Evolutionary conservation across 1,284 basidiomycete genomes (phyloP).

Genomic region (Cryptococcus sp.): DNA sequence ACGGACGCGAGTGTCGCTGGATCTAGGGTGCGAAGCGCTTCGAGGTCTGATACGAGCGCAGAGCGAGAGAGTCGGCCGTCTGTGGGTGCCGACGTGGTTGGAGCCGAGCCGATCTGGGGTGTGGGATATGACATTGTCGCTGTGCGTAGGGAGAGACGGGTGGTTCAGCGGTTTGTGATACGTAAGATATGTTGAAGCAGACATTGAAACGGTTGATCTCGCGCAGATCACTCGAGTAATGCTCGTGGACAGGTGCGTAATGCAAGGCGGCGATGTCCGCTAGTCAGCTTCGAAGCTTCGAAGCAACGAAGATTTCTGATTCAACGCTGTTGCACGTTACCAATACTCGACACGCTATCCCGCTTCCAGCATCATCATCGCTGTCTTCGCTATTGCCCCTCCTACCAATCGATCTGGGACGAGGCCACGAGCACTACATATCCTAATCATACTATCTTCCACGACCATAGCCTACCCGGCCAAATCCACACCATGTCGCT

Average conservation of each 20-base stretch:
- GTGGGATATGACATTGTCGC: background rate
- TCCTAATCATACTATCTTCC: background rate
- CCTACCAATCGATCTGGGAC: background rate
- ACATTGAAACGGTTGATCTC: background rate
- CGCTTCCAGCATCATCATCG: too few species aligned
- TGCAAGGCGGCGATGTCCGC: too few species aligned
- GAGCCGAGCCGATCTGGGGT: background rate
- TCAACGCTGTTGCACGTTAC: too few species aligned
- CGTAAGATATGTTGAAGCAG: background rate
- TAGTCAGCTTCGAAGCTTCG: too few species aligned
- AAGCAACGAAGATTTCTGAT: too few species aligned
- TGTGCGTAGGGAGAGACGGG: background rate
- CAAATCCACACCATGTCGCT: conserved; percentile 32
- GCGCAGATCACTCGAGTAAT: too few species aligned
- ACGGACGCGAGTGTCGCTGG: background rate
- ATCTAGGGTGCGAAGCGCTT: conserved; percentile 2
- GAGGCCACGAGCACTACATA: background rate
- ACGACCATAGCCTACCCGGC: background rate
- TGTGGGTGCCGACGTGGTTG: background rate
- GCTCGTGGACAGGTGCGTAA: too few species aligned
- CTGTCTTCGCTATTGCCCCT: background rate
- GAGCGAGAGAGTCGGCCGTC: background rate
- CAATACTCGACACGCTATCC: too few species aligned
- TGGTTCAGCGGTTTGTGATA: too few species aligned
- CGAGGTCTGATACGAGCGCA: conserved; percentile 10